These are phyloP conservation scores for Babesia gibsoni DNA, from an alignment of 169 alveolate species.

Conservation along the genomic window DNA sequence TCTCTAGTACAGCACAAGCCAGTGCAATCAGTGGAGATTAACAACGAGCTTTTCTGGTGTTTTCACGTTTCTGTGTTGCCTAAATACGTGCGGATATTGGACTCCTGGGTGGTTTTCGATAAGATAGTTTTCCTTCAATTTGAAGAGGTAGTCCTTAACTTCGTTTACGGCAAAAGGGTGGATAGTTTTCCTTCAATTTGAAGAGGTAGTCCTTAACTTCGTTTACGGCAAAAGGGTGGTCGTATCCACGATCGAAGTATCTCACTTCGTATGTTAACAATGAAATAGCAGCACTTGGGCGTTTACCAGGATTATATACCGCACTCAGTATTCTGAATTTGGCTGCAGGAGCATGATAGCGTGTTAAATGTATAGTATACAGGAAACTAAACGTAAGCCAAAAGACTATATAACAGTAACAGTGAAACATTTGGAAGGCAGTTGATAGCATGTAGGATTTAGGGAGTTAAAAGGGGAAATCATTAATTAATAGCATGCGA, in stretches of 20 bases:
- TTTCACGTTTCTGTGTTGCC: constrained; percentile 76
- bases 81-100: constrained; percentile 85
- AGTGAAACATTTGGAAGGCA: too few relatives aligned
- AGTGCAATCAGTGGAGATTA: constrained; percentile 61
- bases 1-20: background rate
- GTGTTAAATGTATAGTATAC: background rate
- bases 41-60: constrained; percentile 75
- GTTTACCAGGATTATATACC: constrained; percentile 81
- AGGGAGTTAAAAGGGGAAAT: too few relatives aligned
- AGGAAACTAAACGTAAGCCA: too few relatives aligned
- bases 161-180: constrained; percentile 85
- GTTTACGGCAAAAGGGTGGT: constrained; percentile 79
- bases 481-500: background rate
- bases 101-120: constrained; percentile 81
- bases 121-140: constrained; percentile 78
- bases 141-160: constrained; percentile 79
- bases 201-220: constrained; percentile 82
- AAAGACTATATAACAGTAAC: too few relatives aligned
- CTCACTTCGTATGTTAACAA: constrained; percentile 82
- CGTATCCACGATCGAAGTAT: constrained; percentile 82
- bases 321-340: constrained; percentile 83
- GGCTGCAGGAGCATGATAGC: constrained; percentile 41
- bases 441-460: too few relatives aligned
- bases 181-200: constrained; percentile 79
- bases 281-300: constrained; percentile 82